Conservation (phyloP, 2,329 filamentous ascomycete species). For the Nemania serpens region DNA sequence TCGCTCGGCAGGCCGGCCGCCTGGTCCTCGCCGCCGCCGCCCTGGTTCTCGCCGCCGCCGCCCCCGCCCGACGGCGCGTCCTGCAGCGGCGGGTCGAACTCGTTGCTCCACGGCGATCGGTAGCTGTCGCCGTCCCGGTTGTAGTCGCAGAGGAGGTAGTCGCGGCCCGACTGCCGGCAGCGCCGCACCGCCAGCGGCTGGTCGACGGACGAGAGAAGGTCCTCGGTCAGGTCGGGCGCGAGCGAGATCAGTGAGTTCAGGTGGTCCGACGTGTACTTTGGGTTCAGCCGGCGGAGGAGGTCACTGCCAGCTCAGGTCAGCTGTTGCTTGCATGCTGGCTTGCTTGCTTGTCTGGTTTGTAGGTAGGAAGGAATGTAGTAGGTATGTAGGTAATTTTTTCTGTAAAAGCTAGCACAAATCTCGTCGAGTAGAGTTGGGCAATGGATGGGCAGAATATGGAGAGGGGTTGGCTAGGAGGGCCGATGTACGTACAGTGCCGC, state of each 20-base stretch:
- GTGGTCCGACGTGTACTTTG: slow-evolving; percentile 86
- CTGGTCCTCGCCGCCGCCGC: slow-evolving; percentile 57
- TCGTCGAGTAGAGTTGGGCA: too few relatives aligned
- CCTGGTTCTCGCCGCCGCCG: slow-evolving; percentile 49
- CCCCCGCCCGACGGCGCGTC: slow-evolving; percentile 53
- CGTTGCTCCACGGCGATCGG: slow-evolving; percentile 98
- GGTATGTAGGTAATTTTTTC: too few relatives aligned
- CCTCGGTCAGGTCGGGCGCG: slow-evolving; percentile 90
- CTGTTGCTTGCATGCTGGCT: neutral
- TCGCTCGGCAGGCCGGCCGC: slow-evolving; percentile 88
- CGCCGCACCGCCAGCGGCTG: slow-evolving; percentile 87
- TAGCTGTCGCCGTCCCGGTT: slow-evolving; percentile 98
- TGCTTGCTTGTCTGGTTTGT: neutral
- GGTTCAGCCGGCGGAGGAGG: slow-evolving; percentile 96
- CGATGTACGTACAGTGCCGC: slow-evolving; percentile 68
- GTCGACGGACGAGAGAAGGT: slow-evolving; percentile 96
- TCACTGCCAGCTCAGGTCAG: slow-evolving; percentile 66
- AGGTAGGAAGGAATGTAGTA: neutral
- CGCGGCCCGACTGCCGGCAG: slow-evolving; percentile 86
- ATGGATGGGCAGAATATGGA: too few relatives aligned
- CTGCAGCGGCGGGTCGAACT: slow-evolving; percentile 85
- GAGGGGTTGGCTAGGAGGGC: neutral
- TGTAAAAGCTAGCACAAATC: too few relatives aligned
- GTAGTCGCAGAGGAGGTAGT: slow-evolving; percentile 99
- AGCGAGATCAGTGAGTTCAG: slow-evolving; percentile 87